Evolutionary conservation across 768 basidiomycete species (phyloP), one percentile per base, ranked within the genome.

Genomic region (Trametes coccinea): DNA sequence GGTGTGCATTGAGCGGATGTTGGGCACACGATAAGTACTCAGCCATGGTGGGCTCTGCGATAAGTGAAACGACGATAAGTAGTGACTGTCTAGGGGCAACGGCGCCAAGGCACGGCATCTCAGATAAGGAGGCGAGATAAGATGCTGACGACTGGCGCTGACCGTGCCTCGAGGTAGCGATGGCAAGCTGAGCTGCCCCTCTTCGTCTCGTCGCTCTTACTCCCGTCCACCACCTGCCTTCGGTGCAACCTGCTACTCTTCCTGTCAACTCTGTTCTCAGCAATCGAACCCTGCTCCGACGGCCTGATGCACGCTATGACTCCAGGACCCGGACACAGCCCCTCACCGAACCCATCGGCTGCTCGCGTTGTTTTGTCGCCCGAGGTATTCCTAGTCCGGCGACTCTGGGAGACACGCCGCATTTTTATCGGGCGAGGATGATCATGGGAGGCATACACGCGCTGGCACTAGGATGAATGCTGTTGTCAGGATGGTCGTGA

Each of bases 161-260:
- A 22, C 22, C 22, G 22, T 59, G 62, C 58, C 62, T 60, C 62
- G 62, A 60, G 58, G 58, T 58, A 55, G 47, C 41, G 62, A 45
- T 31, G 39, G 56, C n/a, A 40, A 34, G 53, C 56, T 27, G 62
- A 59, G 46, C 47, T 54, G 52, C 13, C 62, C 40, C n/a, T 58
- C 56, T 59, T 59, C 56, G 61, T 58, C 56, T 50, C 55, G 30
- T 59, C 57, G 30, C 51, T 57, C 43, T 48, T 53, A 46, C 56
- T 59, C 48, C 39, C 27, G 10, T 11, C 56, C 37, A 4, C 46
- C 51, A 53, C 53, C 51, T 55, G 41, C 48, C 56, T 55, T 5
- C 45, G 54, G 41, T 55, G 29, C 53, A 49, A 31, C 52, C 34
- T 54, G 62, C 56, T 62, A 53, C 54, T 31, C 50, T 47, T 22